These are phyloP conservation scores for Ascobolus immersus DNA, from an alignment of 495 filamentous ascomycete genomes.

Conservation along the genomic window DNA sequence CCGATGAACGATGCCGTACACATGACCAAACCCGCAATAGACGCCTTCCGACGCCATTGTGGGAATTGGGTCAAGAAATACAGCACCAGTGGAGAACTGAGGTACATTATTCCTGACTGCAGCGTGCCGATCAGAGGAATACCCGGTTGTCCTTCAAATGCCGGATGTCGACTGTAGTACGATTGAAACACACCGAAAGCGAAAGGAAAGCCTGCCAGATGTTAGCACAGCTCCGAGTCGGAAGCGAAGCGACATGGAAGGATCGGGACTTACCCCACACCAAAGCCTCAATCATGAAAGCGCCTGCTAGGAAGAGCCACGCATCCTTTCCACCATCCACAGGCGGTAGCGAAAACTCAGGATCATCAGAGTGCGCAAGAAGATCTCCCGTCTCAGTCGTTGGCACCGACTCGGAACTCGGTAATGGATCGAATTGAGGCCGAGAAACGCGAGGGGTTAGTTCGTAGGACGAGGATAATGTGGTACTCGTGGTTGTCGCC, in stretches of 20 bases:
- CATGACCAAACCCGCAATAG: conserved; percentile 18
- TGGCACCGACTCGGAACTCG: too few species aligned
- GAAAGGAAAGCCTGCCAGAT: conserved; percentile 31
- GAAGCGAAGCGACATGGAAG: not conserved
- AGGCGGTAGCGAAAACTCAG: too few species aligned
- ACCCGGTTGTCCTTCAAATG: conserved; percentile 17
- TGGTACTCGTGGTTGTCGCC: too few species aligned
- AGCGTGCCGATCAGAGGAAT: conserved; percentile 29
- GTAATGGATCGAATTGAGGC: too few species aligned
- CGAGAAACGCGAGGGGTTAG: too few species aligned
- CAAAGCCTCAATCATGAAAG: conserved; percentile 38
- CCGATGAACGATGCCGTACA: conserved; percentile 21
- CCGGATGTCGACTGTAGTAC: conserved; percentile 20
- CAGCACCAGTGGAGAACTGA: conserved; percentile 20
- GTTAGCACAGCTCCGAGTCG: conserved; percentile 1
- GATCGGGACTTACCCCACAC: conserved; percentile 30
- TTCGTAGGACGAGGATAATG: too few species aligned
- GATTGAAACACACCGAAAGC: conserved; percentile 28
- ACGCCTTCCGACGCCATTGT: conserved; percentile 9
- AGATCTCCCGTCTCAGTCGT: too few species aligned
- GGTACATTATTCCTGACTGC: conserved; percentile 26
- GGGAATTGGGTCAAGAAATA: conserved; percentile 13
- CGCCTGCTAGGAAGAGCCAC: conserved; percentile 36
- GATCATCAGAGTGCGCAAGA: too few species aligned
- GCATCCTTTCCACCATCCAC: conserved; percentile 35